A percentile compares a stretch with the other conserved stretches of the same genome.
phyloP scores from a whole-genome alignment of 2,329 filamentous ascomycete species.

The Epichloe amarillans region DNA sequence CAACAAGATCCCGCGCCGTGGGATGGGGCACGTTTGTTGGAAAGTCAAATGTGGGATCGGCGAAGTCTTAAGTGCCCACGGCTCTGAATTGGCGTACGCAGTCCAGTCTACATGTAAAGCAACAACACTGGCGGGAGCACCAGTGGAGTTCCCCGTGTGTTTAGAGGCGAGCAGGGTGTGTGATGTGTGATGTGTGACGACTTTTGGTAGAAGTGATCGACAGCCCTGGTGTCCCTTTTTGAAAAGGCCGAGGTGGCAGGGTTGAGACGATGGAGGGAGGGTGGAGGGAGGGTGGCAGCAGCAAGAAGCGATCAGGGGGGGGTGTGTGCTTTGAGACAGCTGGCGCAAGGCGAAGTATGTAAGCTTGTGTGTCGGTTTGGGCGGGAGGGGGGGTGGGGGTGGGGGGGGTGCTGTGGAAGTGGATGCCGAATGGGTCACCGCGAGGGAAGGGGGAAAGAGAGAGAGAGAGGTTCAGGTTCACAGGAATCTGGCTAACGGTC shows the following conservation, averaged over 20 bases:
- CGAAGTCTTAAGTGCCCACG: conserved; percentile 43
- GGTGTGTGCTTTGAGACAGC: neutral
- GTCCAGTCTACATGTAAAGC: conserved; percentile 19
- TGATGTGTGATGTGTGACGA: conserved; percentile 45
- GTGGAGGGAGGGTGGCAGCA: conserved; percentile 22
- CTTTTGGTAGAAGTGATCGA: conserved; percentile 39
- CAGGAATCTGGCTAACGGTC: neutral
- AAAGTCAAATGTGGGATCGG: conserved; percentile 37
- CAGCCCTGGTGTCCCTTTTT: conserved; percentile 36
- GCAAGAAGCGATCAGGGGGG: conserved; percentile 17
- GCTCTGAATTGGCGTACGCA: conserved; percentile 25
- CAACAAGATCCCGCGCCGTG: conserved; percentile 22
- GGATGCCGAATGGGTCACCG: neutral
- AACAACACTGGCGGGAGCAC: conserved; percentile 25
- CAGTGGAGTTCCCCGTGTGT: conserved; percentile 23
- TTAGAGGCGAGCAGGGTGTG: conserved; percentile 22
- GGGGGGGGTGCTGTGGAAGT: neutral
- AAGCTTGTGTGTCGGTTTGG: no score
- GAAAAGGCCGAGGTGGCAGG: conserved; percentile 32
- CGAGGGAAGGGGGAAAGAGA: neutral
- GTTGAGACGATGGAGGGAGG: conserved; percentile 26
- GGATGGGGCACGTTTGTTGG: conserved; percentile 20
- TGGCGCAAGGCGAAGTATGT: conserved; percentile 8
- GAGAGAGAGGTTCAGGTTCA: neutral
- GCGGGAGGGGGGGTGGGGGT: no score